phyloP scores from a whole-genome alignment of 768 basidiomycete species.

The Grammothele lineata region DNA sequence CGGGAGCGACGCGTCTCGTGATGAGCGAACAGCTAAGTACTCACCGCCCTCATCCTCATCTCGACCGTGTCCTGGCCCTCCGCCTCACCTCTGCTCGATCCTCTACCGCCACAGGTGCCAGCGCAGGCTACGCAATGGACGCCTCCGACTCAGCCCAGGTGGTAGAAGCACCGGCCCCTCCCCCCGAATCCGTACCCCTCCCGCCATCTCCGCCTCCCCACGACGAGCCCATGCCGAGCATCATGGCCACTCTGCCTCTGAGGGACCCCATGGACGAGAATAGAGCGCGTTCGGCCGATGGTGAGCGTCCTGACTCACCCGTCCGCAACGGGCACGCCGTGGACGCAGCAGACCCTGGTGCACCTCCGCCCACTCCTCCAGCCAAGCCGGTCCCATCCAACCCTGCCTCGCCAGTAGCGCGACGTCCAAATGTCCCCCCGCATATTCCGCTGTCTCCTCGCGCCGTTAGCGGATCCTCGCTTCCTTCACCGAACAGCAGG shows the following conservation, averaged over 20 bases:
- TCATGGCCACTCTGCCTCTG: slow-evolving; percentile 6
- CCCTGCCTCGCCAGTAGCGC: slow-evolving; percentile 17
- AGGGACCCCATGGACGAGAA: slow-evolving; percentile 19
- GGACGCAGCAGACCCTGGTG: slow-evolving; percentile 1
- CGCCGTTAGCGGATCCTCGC: slow-evolving; percentile 4
- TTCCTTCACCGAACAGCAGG: slow-evolving; percentile 7
- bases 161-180: slow-evolving; percentile 17
- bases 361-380: slow-evolving; percentile 22
- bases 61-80: slow-evolving; percentile 6
- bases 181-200: slow-evolving; percentile 21
- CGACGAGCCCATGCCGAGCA: slow-evolving; percentile 12
- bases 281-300: slow-evolving; percentile 8
- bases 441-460: slow-evolving; percentile 13
- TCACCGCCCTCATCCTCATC: slow-evolving; percentile 12
- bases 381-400: slow-evolving; percentile 16
- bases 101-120: background rate
- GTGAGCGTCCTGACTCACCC: background rate
- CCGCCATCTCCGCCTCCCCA: slow-evolving; percentile 24
- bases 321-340: background rate
- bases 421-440: slow-evolving; percentile 15
- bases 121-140: slow-evolving; percentile 12
- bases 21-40: slow-evolving; percentile 9
- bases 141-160: slow-evolving; percentile 8
- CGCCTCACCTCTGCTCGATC: too few species aligned
- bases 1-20: slow-evolving; percentile 16